phyloP scores from a whole-genome alignment of 2,329 filamentous ascomycete species.

The Aspergillus ustus region DNA sequence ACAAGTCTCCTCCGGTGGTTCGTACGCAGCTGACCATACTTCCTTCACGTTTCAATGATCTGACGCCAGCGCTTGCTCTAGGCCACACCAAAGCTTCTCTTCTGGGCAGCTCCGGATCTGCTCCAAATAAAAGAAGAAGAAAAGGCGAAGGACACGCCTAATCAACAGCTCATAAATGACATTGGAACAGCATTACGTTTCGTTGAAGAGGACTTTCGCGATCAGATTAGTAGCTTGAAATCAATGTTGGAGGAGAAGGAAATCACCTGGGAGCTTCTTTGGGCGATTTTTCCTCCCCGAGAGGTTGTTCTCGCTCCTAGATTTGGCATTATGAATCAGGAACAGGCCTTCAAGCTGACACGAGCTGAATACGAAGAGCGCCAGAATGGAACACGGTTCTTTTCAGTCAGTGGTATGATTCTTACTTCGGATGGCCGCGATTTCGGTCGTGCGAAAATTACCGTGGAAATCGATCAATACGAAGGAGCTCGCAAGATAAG shows the following conservation, averaged over 20 bases:
- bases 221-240: neutral
- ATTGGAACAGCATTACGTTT: slow-evolving; percentile 6
- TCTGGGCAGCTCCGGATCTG: slow-evolving; percentile 6
- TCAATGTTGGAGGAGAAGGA: slow-evolving; percentile 1
- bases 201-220: neutral
- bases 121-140: slow-evolving; percentile 1
- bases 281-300: neutral
- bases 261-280: slow-evolving; percentile 7
- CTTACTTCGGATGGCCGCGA: slow-evolving; percentile 3
- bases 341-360: slow-evolving; percentile 3
- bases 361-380: too few relatives aligned
- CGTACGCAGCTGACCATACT: neutral
- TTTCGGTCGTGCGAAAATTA: neutral
- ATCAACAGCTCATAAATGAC: neutral
- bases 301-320: neutral
- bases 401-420: neutral
- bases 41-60: too few relatives aligned
- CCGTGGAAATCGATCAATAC: neutral
- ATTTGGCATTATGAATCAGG: neutral
- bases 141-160: neutral
- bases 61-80: neutral
- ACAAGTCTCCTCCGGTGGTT: slow-evolving; percentile 7
- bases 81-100: neutral
- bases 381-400: neutral
- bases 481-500: neutral